Base-by-base conservation (phyloP, 129 eudicot genomes). In the Escallonia herrerae region DNA sequence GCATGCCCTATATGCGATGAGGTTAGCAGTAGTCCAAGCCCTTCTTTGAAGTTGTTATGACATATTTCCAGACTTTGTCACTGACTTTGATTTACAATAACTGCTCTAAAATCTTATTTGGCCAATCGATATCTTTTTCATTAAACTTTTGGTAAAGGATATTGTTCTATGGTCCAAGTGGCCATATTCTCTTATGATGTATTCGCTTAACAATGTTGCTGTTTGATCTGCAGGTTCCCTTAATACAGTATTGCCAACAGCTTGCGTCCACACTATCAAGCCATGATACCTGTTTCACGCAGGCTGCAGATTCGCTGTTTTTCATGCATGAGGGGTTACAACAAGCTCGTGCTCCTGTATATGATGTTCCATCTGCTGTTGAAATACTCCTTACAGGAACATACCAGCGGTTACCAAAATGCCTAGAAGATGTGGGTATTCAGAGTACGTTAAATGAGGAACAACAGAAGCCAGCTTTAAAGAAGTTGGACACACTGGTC, bases 281-380 rank as follows among this genome's bases (percentile, higher is more conserved):
- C 73, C 99, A 94, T 77, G 99, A 94, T 53, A 86, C 90, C 15
- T 94, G 99, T 76, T 94, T 94, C 75, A 94, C 95, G 56, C 99
- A 94, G 76, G 85, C 95, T 73, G 99, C 99, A 38, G 99, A 94
- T 79, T 89, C 95, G 4, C 79, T 94, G 86, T 94, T 83, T 84
- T 94, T 89, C 81, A 94, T 89, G 97, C 99, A 94, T 8, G 99
- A 94, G 72, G 90, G 95, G 59, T 77, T 94, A 65, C 99, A 94
- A 72, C 97, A 89, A 81, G 99, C 99, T 72, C 95, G 99, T 71
- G 97, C 99, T 44, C 99, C 99, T 11, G 84, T 89, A 39, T 94
- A 94, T 82, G 99, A 94, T 89, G 99, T 94, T 71, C 99, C 99
- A 62, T 83, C 99, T 43, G 96, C 99, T 45, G 71, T 82, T 78